phyloP scores from a whole-genome alignment of 225 moss, liverwort and hornwort species.

The Anthoceros angustus region DNA sequence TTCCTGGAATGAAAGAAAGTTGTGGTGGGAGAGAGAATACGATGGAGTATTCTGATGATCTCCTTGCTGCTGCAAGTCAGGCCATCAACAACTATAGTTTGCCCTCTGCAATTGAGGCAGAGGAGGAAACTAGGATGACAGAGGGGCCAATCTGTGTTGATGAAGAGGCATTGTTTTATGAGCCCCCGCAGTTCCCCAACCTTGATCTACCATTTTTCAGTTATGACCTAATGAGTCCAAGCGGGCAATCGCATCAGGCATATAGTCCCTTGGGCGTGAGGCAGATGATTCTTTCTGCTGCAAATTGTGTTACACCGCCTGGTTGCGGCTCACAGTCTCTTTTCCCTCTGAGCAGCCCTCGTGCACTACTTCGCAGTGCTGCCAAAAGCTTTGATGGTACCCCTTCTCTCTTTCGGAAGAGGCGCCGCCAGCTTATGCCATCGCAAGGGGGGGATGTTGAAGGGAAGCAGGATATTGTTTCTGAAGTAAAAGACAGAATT shows the following conservation, averaged over 20 bases:
- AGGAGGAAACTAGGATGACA: slow-evolving; percentile 6
- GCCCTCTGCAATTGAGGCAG: slow-evolving; percentile 62
- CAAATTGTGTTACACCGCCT: slow-evolving; percentile 64
- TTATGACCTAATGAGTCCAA: slow-evolving; percentile 65
- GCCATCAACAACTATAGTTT: slow-evolving; percentile 25
- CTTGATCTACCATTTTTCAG: slow-evolving; percentile 70
- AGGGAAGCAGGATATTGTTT: slow-evolving; percentile 37
- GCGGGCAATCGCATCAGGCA: slow-evolving; percentile 57
- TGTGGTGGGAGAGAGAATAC: slow-evolving; percentile 10
- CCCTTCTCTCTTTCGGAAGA: slow-evolving; percentile 81
- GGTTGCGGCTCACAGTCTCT: slow-evolving; percentile 43
- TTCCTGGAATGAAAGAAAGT: slow-evolving; percentile 15
- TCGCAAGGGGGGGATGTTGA: slow-evolving; percentile 17
- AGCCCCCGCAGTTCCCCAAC: slow-evolving; percentile 35
- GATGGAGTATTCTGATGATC: slow-evolving; percentile 18
- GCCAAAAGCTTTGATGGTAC: slow-evolving; percentile 86
- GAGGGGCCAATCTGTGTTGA: slow-evolving; percentile 9
- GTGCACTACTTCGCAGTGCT: slow-evolving; percentile 76
- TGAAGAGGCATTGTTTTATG: slow-evolving; percentile 42
- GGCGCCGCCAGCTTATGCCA: slow-evolving; percentile 52
- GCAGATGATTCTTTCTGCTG: slow-evolving; percentile 82
- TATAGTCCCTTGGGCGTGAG: slow-evolving; percentile 95
- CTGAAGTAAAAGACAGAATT: slow-evolving; percentile 22
- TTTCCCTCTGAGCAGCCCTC: slow-evolving; percentile 63
- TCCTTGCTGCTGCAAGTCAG: slow-evolving; percentile 17